These are phyloP conservation scores for Brassica balearica DNA, from an alignment of 441 rosid genomes.

Conservation along the genomic window DNA sequence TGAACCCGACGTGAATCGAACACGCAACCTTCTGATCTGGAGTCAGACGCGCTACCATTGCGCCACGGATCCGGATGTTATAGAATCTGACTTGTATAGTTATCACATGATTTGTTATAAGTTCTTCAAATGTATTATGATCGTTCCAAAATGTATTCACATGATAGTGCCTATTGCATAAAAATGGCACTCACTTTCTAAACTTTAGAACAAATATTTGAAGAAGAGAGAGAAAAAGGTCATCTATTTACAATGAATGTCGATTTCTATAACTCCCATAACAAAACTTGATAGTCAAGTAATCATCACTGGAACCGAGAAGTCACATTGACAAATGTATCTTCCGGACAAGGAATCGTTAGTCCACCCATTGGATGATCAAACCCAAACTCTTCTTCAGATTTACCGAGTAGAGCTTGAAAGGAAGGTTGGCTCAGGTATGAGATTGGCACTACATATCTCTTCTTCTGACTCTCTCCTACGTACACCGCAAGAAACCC, in stretches of 20 bases:
- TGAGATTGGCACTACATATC: not conserved
- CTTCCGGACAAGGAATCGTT: not conserved
- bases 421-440: not conserved
- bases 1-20: conserved; percentile 96
- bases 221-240: not conserved
- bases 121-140: not conserved
- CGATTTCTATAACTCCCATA: not conserved
- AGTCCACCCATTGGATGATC: conserved; percentile 6
- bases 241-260: not conserved
- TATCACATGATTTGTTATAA: not conserved
- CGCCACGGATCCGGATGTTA: conserved; percentile 82
- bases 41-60: conserved; percentile 99
- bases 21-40: conserved; percentile 99
- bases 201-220: not conserved
- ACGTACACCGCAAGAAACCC: not conserved
- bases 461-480: not conserved
- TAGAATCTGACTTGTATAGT: not conserved
- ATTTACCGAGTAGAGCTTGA: not conserved
- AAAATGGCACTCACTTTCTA: not conserved
- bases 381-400: not conserved
- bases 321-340: not conserved
- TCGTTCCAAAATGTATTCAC: not conserved
- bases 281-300: no score
- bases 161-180: not conserved
- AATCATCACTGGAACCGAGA: not conserved